Evolutionary conservation across 495 filamentous ascomycete genomes (phyloP), one percentile per base, ranked within the genome.

Genomic region (Podospora appendiculata): DNA sequence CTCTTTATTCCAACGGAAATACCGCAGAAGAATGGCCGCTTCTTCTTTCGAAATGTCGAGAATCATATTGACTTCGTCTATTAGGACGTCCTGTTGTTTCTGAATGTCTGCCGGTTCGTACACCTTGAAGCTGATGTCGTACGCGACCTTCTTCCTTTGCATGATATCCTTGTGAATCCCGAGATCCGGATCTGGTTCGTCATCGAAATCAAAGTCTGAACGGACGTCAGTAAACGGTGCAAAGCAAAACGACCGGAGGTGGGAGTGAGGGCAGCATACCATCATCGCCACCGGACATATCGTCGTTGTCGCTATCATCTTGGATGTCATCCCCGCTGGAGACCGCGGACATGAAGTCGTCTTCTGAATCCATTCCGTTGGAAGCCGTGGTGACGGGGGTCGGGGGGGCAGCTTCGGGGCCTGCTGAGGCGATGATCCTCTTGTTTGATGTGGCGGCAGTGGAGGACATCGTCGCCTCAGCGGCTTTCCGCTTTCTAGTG

Each of bases 1-100:
- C 63, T 98, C 93, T 63, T 95, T 92, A 66, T 95, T 96, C 93
- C 93, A 98, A 58, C 89, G 79, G 44, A 86, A 86, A 65, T 89
- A 82, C 45, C 93, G 86, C 45, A 98, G 73, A 9, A 98, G 73
- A 39, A 98, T 96, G 2, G 90, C 94, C 0, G 84, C 82, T 50
- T 88, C 85, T 71, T 96, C 93, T 58, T 89, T 85, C 9, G 87
- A 83, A 58, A 95, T 79, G 13, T 89, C 86, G 3, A 97, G 74
- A 50, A 98, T 90, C 70, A 82, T 82, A 47, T 90, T 88, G 33
- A 96, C 88, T 62, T 96, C 92, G 59, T 86, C 79, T 51, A 97
- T 78, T 61, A 96, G 86, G 41, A 82, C 77, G 58, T 90, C 81
- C 68, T 97, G 93, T 54, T 90, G 85, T 2, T 70, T 71, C 55